Conservation (phyloP, 495 filamentous ascomycete genomes). For the Aspergillus incahuasiensis region DNA sequence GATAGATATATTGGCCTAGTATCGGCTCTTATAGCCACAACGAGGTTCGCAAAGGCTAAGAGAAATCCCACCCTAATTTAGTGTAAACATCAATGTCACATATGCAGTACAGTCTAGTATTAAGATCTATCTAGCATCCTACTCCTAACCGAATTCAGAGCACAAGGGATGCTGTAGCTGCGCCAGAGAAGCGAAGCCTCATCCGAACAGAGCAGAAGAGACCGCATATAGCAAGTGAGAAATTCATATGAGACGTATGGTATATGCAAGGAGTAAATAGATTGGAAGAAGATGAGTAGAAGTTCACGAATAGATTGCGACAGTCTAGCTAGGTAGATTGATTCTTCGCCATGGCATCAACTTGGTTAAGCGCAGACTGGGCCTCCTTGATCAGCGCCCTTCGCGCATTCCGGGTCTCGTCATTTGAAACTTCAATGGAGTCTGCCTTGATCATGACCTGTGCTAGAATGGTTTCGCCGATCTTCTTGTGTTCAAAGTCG, state of each 20-base stretch:
- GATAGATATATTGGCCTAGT: no score
- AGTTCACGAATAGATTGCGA: neutral
- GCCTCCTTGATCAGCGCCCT: constrained; percentile 73
- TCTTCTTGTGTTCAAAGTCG: constrained; percentile 70
- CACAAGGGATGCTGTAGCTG: neutral
- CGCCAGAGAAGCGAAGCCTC: neutral
- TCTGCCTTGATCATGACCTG: constrained; percentile 85
- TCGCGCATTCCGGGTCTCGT: constrained; percentile 59
- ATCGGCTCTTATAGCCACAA: no score
- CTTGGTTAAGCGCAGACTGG: constrained; percentile 56
- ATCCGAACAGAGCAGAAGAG: neutral
- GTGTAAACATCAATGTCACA: neutral
- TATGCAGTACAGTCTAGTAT: neutral
- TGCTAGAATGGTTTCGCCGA: constrained; percentile 78
- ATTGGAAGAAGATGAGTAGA: neutral
- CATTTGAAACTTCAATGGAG: constrained; percentile 67
- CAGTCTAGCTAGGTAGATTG: constrained; percentile 21
- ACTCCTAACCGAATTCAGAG: neutral
- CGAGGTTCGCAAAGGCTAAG: no score
- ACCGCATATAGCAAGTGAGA: neutral
- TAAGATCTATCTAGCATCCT: neutral
- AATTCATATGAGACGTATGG: neutral
- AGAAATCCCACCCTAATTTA: no score
- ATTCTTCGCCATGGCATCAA: constrained; percentile 49
- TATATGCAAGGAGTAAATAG: neutral